Evolutionary conservation across 2,329 filamentous ascomycete species (phyloP), one percentile per base, ranked within the genome.

Genomic region (Fusarium sp.): DNA sequence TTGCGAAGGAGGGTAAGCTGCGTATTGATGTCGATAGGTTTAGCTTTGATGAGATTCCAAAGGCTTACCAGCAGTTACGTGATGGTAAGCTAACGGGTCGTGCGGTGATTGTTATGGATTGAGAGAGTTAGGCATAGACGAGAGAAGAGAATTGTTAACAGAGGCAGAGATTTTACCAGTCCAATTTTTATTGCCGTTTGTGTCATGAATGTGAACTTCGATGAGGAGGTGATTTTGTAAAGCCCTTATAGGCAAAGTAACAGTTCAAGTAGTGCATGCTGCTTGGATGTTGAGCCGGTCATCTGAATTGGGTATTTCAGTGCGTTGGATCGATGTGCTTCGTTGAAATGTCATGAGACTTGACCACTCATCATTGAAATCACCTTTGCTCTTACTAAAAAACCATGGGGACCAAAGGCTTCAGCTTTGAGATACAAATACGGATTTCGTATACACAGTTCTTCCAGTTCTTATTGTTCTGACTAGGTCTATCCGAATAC

Each of bases 261-360:
- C n/a, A 13, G 1, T 11, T 6, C 17, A 11, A 13, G 7, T 11
- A 7, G 7, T 26, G 17, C 15, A 42, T 42, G 4, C 41, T 42
- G 14, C 14, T 17, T 1, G 8, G 18, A 2, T 5, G 7, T 8
- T 45, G 1, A 26, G 17, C 7, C 18, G 11, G 42, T 18, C 18
- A 5, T 45, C 7, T 8, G 18, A 22, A 41, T 6, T 28, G 22
- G 13, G 5, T 11, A 14, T n/a, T 6, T 41, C 7, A 41, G 39
- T n/a, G n/a, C n/a, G n/a, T n/a, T n/a, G n/a, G n/a, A n/a, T n/a
- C n/a, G n/a, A n/a, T n/a, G n/a, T n/a, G n/a, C n/a, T n/a, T n/a
- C n/a, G n/a, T n/a, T n/a, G n/a, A n/a, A n/a, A n/a, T n/a, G n/a
- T n/a, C n/a, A n/a, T n/a, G n/a, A n/a, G n/a, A n/a, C n/a, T n/a